Percentiles rank a stretch among this genome's conserved stretches.
phyloP scores from a whole-genome alignment of 306 rosid species.

The Styphnolobium japonicum region DNA sequence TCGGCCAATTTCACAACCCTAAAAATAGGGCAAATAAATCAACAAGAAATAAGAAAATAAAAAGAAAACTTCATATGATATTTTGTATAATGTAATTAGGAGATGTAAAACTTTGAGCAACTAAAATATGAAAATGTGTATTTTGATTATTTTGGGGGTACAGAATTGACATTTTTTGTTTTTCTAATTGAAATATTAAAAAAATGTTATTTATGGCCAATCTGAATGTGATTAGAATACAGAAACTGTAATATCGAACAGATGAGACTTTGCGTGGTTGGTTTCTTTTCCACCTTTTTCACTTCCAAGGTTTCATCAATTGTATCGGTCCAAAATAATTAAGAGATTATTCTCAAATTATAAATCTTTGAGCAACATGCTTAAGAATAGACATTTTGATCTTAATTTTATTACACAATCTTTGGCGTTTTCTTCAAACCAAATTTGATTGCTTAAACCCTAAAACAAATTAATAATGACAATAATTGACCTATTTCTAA shows the following conservation, averaged over 20 bases:
- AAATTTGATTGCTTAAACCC: conserved; percentile 30
- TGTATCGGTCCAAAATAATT: not conserved
- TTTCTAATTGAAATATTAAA: not conserved
- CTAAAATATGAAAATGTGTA: not conserved
- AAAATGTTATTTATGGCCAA: not conserved
- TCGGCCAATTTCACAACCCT: too few species aligned
- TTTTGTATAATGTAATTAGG: not conserved
- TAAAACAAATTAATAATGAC: not conserved
- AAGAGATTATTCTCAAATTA: not conserved
- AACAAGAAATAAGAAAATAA: not conserved
- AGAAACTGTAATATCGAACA: not conserved
- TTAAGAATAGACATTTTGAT: conserved; percentile 12
- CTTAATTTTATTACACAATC: conserved; percentile 6
- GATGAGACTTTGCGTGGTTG: not conserved
- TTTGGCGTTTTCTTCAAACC: conserved; percentile 18
- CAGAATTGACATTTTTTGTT: not conserved
- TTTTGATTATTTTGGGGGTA: not conserved
- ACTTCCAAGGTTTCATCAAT: not conserved
- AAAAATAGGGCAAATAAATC: conserved; percentile 3
- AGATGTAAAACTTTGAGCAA: not conserved
- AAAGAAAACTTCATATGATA: not conserved
- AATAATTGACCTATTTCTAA: conserved; percentile 23
- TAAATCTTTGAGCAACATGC: not conserved
- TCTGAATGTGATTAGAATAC: conserved; percentile 3
- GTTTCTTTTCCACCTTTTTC: not conserved